Percentiles rank a stretch among this genome's conserved stretches.
Evolutionary conservation across 2,329 filamentous ascomycete species (phyloP).

Genomic region (Neonectria sp.): DNA sequence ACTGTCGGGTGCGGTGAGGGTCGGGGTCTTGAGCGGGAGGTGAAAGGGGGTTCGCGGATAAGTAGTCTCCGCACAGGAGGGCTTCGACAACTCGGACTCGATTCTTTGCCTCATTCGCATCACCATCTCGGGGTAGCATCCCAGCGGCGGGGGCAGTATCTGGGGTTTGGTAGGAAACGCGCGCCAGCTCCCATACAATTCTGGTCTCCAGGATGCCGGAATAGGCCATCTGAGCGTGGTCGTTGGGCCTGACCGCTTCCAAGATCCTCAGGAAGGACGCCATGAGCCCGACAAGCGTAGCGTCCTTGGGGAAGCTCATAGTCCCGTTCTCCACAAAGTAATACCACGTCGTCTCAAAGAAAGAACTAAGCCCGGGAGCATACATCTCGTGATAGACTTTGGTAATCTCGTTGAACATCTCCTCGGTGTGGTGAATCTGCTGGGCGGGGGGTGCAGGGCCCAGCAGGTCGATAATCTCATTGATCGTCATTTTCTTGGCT

Average conservation of each 20-base stretch:
- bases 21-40: conserved; percentile 66
- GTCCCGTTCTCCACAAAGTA: conserved; percentile 63
- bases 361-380: conserved; percentile 79
- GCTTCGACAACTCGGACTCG: conserved; percentile 84
- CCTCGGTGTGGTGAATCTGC: conserved; percentile 65
- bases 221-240: conserved; percentile 67
- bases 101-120: conserved; percentile 75
- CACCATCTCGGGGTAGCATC: conserved; percentile 67
- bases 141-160: conserved; percentile 51
- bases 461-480: conserved; percentile 77
- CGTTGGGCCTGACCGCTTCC: conserved; percentile 63
- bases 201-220: conserved; percentile 70
- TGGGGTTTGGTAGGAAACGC: conserved; percentile 61
- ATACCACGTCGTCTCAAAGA: conserved; percentile 91
- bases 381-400: conserved; percentile 84
- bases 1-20: conserved; percentile 71
- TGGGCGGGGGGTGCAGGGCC: conserved; percentile 72
- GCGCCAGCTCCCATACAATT: conserved; percentile 73
- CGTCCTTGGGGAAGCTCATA: conserved; percentile 66
- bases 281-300: conserved; percentile 76
- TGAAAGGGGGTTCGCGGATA: conserved; percentile 71
- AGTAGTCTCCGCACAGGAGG: conserved; percentile 79
- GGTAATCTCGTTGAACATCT: conserved; percentile 76
- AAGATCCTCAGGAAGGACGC: conserved; percentile 74
- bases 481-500: conserved; percentile 75